Evolutionary conservation across 495 filamentous ascomycete species (phyloP), one percentile per base, ranked within the genome.

Genomic region (Aspergillus hancockii): DNA sequence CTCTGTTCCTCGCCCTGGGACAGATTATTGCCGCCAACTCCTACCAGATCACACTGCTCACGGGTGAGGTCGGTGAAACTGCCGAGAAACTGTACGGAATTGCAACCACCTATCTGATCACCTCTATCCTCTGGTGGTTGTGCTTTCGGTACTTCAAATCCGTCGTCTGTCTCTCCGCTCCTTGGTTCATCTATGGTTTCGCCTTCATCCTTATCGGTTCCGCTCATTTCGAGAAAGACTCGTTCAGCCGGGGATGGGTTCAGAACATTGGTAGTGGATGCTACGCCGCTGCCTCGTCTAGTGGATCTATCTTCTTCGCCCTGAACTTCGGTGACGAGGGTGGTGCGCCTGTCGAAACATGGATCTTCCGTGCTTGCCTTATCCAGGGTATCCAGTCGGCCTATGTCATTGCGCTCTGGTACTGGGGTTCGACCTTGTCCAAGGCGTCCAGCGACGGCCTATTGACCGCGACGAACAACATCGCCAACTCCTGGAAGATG

Each of bases 21-120:
- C 87, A 90, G 63, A 83, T 90, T 62, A 83, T 90, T 32, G 85
- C 87, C 0, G 84, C 85, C 55, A 89, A 87, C 72, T 88, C 84
- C 2, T 90, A 89, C 66, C 87, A 90, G 63, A 83, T 90, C 61
- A 88, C 85, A 13, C 79, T 90, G 30, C 75, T 90, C 9, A 85
- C 83, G 0, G 87, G 87, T 21, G 79, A 87, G 61, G 76, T 85
- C n/a, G 85, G 83, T 21, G 76, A 89, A 62, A 81, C 82, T 0
- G 82, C 85, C 5, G 73, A 77, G 31, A 84, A 87, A 63, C 76
- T 90, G n/a, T 90, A 90, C 71, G 80, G 82, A 38, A 82, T 89
- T 23, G 85, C 85, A 0, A 81, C 75, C 1, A 82, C 85, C 5
- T 90, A 90, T 60, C 72, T 85, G 13, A 76, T 75, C 40, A 79